Base-by-base conservation (phyloP, 1,139 yeast species). In the Nematodospora anomalae region DNA sequence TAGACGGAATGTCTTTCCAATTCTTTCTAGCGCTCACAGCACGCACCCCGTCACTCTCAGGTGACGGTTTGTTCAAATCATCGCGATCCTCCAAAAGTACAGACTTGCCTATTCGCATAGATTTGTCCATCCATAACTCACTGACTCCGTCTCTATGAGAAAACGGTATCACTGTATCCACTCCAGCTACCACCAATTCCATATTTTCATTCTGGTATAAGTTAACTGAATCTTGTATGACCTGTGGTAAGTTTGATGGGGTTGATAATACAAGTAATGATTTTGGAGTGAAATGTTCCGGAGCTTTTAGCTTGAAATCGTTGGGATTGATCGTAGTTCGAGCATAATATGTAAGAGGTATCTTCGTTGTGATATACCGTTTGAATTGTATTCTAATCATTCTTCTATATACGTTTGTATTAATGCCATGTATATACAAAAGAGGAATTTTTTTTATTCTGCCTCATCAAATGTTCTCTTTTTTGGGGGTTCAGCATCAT, bases 131-230 rank as follows among this genome's bases (percentile, higher is more conserved):
- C 80, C 81, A 77, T 32, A 76, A 45, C 49, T 73, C 76, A 6
- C 76, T 61, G 6, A 73, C 52, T 0, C 78, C 80, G 42, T 67
- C 57, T 28, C 74, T 51, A 8, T 53, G 52, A 0, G 69, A 64
- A 31, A 58, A 52, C 13, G 68, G 71, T 6, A 48, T 54, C 10
- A 74, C 60, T 2, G 76, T 60, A 43, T 76, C 80, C 4, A 74
- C 62, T 6, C 79, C 76, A 0, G 76, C 78, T 9, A 71, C 74
- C 5, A 72, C 52, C 0, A 73, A 60, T 45, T 73, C 76, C n/a
- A 73, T 33, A 4, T 58, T 47, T 6, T 58, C 51, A 9, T 52
- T 38, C 30, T 59, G 55, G 44, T 57, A 50, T n/a, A 67, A 47
- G 1, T 49, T 41, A 6, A 69, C 59, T 10, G 72, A 49, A 34